Percentiles rank a stretch among this genome's conserved stretches.
phyloP scores from a whole-genome alignment of 2,329 filamentous ascomycete genomes.

The Periconia sp. region DNA sequence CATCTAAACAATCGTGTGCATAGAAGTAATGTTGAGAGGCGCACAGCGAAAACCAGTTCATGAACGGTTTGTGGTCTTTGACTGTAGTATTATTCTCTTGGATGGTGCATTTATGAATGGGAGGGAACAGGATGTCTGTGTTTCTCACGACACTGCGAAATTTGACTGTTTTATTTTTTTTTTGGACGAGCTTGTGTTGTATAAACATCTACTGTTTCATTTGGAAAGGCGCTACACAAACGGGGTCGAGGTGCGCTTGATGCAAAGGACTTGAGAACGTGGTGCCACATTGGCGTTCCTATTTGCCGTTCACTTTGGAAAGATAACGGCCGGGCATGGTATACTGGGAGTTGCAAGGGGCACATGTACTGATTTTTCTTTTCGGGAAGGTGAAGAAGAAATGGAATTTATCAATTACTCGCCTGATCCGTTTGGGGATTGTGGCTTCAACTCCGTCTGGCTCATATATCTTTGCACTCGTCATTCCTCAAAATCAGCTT shows the following conservation, averaged over 20 bases:
- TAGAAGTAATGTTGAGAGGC: slow-evolving; percentile 37
- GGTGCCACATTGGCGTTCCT: slow-evolving; percentile 27
- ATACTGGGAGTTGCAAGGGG: background rate
- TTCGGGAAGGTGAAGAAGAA: slow-evolving; percentile 1
- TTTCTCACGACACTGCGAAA: slow-evolving; percentile 4
- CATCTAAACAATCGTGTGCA: slow-evolving; percentile 87
- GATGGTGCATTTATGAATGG: background rate
- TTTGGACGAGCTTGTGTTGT: slow-evolving; percentile 9
- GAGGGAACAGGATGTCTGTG: background rate
- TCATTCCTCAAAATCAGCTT: background rate
- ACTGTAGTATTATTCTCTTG: background rate
- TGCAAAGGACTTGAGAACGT: slow-evolving; percentile 16
- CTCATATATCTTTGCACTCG: background rate
- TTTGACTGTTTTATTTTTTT: background rate
- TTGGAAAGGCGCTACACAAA: slow-evolving; percentile 1
- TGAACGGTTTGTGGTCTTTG: background rate
- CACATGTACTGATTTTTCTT: background rate
- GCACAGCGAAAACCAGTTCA: slow-evolving; percentile 19
- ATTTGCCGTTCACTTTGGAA: slow-evolving; percentile 19
- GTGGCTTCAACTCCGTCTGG: background rate
- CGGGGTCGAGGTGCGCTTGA: slow-evolving; percentile 11
- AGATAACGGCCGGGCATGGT: background rate
- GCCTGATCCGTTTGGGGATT: background rate
- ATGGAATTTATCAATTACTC: background rate
- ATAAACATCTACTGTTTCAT: slow-evolving; percentile 15